Evolutionary conservation across 2,329 filamentous ascomycete species (phyloP), one percentile per base, ranked within the genome.

Genomic region (Penicillium sp.): DNA sequence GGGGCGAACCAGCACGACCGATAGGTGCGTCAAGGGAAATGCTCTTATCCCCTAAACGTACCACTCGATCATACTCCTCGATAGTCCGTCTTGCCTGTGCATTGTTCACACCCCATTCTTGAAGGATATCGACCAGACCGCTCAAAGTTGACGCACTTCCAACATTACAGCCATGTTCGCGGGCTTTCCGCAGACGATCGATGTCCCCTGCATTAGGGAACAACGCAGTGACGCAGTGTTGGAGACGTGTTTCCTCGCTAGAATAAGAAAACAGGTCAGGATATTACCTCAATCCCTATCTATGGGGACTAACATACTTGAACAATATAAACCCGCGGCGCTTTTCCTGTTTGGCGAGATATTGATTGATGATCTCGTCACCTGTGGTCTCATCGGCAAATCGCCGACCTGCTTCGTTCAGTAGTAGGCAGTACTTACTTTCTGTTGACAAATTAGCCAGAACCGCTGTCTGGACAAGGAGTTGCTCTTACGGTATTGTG

Each of bases 281-380:
- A 28, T 15, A 12, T 17, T 26, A 8, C 10, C n/a, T 4, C 4
- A 10, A 4, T 10, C 6, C 10, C 44, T 13, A 8, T 35, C 15
- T 45, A 8, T 10, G 3, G 15, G 17, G 8, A 29, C 5, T 17
- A 4, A 45, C 41, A 31, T 48, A 61, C 60, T 52, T 58, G 50
- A 63, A 62, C 9, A 62, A 28, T 7, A 63, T 35, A 26, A 63
- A 63, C 0, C 60, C 61, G 21, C 60, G 54, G 15, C 60, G 57
- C 15, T 58, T 61, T 28, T 60, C 53, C 33, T 63, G 59, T 19
- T 60, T 63, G 8, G 61, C 61, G 19, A 63, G 51, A 38, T 61
- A 58, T 19, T 63, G 60, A 43, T 63, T 63, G 37, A 62, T 47
- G 21, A 63, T 61, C 37, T 63, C 60, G 33, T 63, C 61, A 5